Evolutionary conservation across 2,329 filamentous ascomycete species (phyloP).

Genomic region (Aspergillus ibericus): DNA sequence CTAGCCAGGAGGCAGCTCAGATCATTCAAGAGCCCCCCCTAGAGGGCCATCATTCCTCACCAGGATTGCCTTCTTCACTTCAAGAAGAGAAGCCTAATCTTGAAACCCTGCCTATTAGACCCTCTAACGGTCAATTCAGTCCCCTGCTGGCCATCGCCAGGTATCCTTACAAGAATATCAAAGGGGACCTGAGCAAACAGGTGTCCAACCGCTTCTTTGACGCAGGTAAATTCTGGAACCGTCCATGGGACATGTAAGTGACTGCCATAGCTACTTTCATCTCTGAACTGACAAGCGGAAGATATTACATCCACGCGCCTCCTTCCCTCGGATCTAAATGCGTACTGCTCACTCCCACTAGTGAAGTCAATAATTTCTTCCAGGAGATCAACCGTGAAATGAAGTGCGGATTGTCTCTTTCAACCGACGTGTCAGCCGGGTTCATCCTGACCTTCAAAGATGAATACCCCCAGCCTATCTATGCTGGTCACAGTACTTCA

Average conservation of each 20-base stretch:
- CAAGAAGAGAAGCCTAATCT: neutral
- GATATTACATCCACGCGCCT: slow-evolving; percentile 67
- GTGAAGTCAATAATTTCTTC: slow-evolving; percentile 66
- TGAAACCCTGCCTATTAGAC: neutral
- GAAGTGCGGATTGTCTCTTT: slow-evolving; percentile 58
- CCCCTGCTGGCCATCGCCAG: slow-evolving; percentile 40
- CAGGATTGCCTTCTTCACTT: neutral
- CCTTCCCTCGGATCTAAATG: slow-evolving; percentile 50
- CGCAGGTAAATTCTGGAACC: slow-evolving; percentile 49
- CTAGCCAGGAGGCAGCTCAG: neutral
- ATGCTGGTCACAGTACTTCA: slow-evolving; percentile 59
- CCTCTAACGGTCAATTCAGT: slow-evolving; percentile 36
- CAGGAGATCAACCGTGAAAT: slow-evolving; percentile 60
- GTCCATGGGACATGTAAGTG: slow-evolving; percentile 75
- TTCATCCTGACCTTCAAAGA: slow-evolving; percentile 65
- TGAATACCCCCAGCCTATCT: slow-evolving; percentile 65
- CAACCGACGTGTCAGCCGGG: slow-evolving; percentile 52
- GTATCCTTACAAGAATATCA: slow-evolving; percentile 46
- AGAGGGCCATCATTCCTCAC: neutral
- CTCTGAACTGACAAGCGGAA: slow-evolving; percentile 30
- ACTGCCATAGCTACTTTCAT: neutral
- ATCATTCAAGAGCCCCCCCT: neutral
- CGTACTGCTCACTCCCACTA: slow-evolving; percentile 66
- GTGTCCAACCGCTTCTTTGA: slow-evolving; percentile 44
- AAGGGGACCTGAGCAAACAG: slow-evolving; percentile 29